These are phyloP conservation scores for Backusella mclennaniae DNA, from an alignment of 192 early-diverging fungal genomes.

Conservation along the genomic window DNA sequence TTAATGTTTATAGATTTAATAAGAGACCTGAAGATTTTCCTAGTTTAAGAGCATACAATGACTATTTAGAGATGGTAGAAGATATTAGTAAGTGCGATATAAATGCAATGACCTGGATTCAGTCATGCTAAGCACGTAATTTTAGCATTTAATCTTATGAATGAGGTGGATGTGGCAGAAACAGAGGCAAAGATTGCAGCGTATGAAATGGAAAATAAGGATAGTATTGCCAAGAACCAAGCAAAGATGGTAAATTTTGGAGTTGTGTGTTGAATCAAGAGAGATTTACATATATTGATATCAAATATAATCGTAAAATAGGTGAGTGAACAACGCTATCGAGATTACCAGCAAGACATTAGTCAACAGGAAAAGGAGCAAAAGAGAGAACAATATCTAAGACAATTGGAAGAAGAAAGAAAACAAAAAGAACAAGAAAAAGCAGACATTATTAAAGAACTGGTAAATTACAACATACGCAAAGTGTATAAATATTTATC, in stretches of 20 bases:
- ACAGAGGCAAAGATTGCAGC: conserved; percentile 74
- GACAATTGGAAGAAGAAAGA: conserved; percentile 71
- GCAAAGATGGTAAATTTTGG: conserved; percentile 50
- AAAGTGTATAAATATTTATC: background rate
- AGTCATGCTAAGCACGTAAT: too few species aligned
- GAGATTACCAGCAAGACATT: conserved; percentile 45
- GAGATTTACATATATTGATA: background rate
- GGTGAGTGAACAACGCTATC: conserved; percentile 56
- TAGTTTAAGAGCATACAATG: conserved; percentile 73
- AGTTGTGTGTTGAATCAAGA: too few species aligned
- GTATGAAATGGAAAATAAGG: conserved; percentile 78
- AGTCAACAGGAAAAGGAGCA: conserved; percentile 50
- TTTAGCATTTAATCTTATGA: conserved; percentile 77
- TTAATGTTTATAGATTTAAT: conserved; percentile 61
- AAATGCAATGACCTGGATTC: too few species aligned
- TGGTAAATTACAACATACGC: conserved; percentile 42
- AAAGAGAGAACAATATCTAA: conserved; percentile 66
- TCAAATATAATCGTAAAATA: conserved; percentile 27
- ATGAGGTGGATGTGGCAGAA: conserved; percentile 83
- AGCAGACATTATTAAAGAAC: conserved; percentile 69
- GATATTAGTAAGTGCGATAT: conserved; percentile 60
- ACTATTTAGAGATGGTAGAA: conserved; percentile 91
- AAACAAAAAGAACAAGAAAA: conserved; percentile 64
- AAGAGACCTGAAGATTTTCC: conserved; percentile 90
- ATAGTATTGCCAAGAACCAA: conserved; percentile 70